A percentile compares a stretch with the other conserved stretches of the same genome.
Conservation (phyloP, 1,284 basidiomycete genomes). For the Singerocomus inundabilis region DNA sequence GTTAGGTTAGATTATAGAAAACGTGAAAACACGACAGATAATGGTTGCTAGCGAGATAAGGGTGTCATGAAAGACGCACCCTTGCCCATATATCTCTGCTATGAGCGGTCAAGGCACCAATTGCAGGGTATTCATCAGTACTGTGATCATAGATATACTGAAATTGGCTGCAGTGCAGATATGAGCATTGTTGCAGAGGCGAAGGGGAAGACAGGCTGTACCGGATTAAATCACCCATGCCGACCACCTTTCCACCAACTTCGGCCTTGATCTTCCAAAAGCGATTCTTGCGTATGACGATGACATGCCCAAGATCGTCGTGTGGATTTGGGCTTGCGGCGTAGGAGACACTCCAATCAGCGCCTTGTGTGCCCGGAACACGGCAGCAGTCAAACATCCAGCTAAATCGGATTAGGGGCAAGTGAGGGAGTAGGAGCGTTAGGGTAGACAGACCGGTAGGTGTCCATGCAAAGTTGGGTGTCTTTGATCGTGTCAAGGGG, state of each 20-base stretch:
- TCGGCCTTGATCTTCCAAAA: conserved; percentile 73
- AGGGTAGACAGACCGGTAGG: conserved; percentile 59
- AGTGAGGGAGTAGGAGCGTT: background rate
- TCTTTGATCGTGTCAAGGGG: conserved; percentile 74
- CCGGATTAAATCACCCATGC: conserved; percentile 69
- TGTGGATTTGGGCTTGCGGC: conserved; percentile 61
- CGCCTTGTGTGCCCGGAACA: conserved; percentile 66
- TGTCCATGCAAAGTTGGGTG: conserved; percentile 83
- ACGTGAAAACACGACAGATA: background rate
- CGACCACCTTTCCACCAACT: conserved; percentile 57
- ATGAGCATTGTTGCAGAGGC: background rate
- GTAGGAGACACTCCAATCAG: conserved; percentile 77
- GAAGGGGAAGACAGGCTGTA: conserved; percentile 27
- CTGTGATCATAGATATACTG: conserved; percentile 71
- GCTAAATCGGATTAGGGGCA: conserved; percentile 35
- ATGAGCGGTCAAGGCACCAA: conserved; percentile 75
- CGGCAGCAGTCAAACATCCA: conserved; percentile 95
- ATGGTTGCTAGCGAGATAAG: background rate
- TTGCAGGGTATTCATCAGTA: conserved; percentile 59
- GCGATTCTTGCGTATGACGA: conserved; percentile 75
- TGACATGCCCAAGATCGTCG: conserved; percentile 65
- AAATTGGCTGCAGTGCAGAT: conserved; percentile 56
- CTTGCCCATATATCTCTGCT: conserved; percentile 86
- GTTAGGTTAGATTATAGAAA: background rate
- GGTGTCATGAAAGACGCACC: conserved; percentile 37